A percentile compares a stretch with the other conserved stretches of the same genome.
Evolutionary conservation across 2,329 filamentous ascomycete genomes (phyloP).

Genomic region (Elsinoe batatas): DNA sequence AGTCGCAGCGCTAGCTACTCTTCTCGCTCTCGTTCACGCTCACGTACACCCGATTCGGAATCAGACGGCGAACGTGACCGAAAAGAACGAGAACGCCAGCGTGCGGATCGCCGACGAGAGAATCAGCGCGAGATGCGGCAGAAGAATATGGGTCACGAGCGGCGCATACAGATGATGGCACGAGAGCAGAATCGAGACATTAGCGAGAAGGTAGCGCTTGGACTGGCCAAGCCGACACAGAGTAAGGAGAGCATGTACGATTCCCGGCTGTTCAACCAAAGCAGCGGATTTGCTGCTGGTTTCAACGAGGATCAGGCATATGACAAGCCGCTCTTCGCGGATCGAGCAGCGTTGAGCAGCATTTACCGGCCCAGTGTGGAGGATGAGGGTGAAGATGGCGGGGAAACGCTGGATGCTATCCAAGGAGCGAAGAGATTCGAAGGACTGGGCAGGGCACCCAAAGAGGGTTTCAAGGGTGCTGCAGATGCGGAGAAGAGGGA

Average conservation of each 20-base stretch:
- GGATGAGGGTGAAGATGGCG: slow-evolving; percentile 68
- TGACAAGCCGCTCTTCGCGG: slow-evolving; percentile 93
- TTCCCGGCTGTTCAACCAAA: slow-evolving; percentile 88
- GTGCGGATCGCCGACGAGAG: slow-evolving; percentile 68
- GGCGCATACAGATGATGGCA: slow-evolving; percentile 83
- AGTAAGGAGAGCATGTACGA: slow-evolving; percentile 94
- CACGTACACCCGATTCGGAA: slow-evolving; percentile 34
- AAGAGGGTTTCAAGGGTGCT: slow-evolving; percentile 73
- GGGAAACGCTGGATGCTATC: slow-evolving; percentile 76
- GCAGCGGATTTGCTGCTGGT: slow-evolving; percentile 73
- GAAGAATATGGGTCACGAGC: slow-evolving; percentile 89
- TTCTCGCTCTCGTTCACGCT: slow-evolving; percentile 25
- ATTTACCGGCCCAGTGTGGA: slow-evolving; percentile 77
- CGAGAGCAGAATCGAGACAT: slow-evolving; percentile 95
- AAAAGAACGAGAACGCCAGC: slow-evolving; percentile 64
- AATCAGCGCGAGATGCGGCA: slow-evolving; percentile 85
- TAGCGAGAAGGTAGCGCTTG: slow-evolving; percentile 90
- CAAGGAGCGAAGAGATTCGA: slow-evolving; percentile 82
- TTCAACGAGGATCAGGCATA: slow-evolving; percentile 98
- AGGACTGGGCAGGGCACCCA: slow-evolving; percentile 65
- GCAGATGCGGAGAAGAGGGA: slow-evolving; percentile 35
- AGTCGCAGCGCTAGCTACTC: slow-evolving; percentile 18
- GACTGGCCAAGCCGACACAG: slow-evolving; percentile 87
- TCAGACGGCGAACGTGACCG: slow-evolving; percentile 41
- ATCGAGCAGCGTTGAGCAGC: slow-evolving; percentile 85